phyloP scores from a whole-genome alignment of 176 grass and related monocot genomes.

The Lolium perenne region DNA sequence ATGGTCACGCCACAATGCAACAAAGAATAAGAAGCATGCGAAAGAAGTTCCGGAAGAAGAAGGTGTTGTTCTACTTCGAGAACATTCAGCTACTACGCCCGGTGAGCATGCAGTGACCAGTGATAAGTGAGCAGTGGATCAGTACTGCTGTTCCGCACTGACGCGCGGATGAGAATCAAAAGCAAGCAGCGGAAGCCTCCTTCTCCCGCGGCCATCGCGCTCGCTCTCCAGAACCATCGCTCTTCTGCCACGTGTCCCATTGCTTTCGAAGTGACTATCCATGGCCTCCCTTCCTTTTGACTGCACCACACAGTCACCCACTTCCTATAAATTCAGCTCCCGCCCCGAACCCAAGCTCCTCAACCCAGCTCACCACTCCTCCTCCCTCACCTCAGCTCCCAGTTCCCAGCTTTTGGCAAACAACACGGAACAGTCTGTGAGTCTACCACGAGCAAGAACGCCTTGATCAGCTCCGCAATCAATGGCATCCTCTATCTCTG shows the following conservation, averaged over 20 bases:
- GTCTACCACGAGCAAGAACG: not conserved
- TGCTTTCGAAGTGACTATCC: not conserved
- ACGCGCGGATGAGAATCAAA: not conserved
- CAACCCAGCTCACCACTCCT: not conserved
- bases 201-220: not conserved
- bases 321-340: constrained; percentile 17
- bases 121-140: not conserved
- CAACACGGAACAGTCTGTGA: not conserved
- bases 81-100: not conserved
- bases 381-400: not conserved
- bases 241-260: constrained; percentile 11
- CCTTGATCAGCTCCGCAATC: not conserved
- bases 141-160: not conserved
- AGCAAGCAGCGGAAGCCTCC: not conserved
- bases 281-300: not conserved
- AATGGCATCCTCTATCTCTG: constrained; percentile 47
- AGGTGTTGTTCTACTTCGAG: constrained; percentile 13
- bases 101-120: not conserved
- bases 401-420: not conserved
- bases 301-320: not conserved
- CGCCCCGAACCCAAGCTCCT: constrained; percentile 4
- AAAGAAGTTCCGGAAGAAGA: not conserved
- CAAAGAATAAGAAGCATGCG: not conserved
- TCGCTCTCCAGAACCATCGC: constrained; percentile 6
- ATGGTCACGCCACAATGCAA: not conserved